Base-by-base conservation (phyloP, 2,329 filamentous ascomycete genomes). In the Aspergillus costaricaensis region DNA sequence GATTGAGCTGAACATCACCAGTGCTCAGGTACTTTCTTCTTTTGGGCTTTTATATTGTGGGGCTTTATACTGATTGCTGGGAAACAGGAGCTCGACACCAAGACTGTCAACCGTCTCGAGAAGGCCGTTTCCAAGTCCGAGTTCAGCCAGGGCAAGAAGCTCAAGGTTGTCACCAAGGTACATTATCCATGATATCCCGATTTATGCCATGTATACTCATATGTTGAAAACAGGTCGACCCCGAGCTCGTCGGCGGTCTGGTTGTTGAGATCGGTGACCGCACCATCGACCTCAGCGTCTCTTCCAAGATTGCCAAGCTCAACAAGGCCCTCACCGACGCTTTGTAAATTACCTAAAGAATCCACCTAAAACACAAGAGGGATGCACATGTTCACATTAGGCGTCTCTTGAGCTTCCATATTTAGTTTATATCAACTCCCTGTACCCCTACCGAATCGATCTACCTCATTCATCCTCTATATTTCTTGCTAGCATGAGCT, bases 291-390 rank as follows among this genome's bases (percentile, higher is more conserved):
- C 90, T 97, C 71, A 95, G 90, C 81, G 93, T 99, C 75, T 94
- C 94, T 53, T 85, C 91, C 78, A 96, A 94, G 86, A 90, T 99
- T 81, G 86, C 91, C 79, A 96, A 92, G 88, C 91, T 99, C 87
- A 99, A 99, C 91, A 99, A 98, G 90, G 89, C 96, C 79, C 90
- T 99, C 77, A 93, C 86, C 72, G 95, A 99, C 82, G 86, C 90
- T 80, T 85, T 99, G 91, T 99, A 96, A 91, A 92, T 79, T 76
- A 51, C 15, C 47, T 47, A 19, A 23, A 44, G 41, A 44, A 53
- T 38, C 41, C 32, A 36, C 41, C 25, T 21, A 32, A 19, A 38
- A 23, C 27, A 36, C 30, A 12, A 49, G 47, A 41, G 39, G 39
- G 51, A 53, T 39, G 23, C 21, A 12, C 19, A 53, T 19, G 32